Evolutionary conservation across 805 yeast species (phyloP), one percentile per base, ranked within the genome.

Genomic region (Middelhovenomyces tepae): DNA sequence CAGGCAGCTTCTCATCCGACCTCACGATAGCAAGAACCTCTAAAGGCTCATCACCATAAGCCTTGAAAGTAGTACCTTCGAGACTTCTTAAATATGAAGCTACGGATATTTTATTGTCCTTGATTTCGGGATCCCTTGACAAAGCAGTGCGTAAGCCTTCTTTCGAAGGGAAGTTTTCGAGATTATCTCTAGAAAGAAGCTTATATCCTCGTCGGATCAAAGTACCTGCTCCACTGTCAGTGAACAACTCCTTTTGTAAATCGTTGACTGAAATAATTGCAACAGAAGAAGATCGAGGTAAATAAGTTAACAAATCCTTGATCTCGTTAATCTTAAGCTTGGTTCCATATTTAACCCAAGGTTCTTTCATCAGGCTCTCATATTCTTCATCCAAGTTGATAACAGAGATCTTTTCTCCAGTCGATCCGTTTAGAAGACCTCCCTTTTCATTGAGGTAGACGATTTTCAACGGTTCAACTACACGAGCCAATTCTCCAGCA

Each of bases 181-280:
- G 62, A 15, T 80, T 71, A 50, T 73, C 70, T 56, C 85, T 75
- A 22, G 56, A 40, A 37, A 79, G 57, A 45, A 91, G 69, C 62
- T 84, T 85, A 65, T 89, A 84, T 42, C 99, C 99, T 60, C 98
- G 78, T 71, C 98, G 81, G 50, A 91, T 86, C 65, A 91, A 70
- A 28, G 99, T 91, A 54, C 99, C 99, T 19, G 98, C 99, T 60
- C 99, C 99, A 11, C 95, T 81, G 59, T 91, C 98, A 25, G 99
- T 91, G 64, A 91, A 91, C 53, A 91, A 73, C 61, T 91, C 99
- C 58, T 89, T 91, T 64, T 91, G 97, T 52, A 91, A 71, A 56
- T 91, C 96, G 50, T 83, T 74, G 28, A 91, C 96, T 46, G 89
- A 83, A 50, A 91, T 91, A 56, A 91, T 91, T 27, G 99, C 98